Evolutionary conservation across 2,329 filamentous ascomycete genomes (phyloP).

Genomic region (Bipolaris victoriae): DNA sequence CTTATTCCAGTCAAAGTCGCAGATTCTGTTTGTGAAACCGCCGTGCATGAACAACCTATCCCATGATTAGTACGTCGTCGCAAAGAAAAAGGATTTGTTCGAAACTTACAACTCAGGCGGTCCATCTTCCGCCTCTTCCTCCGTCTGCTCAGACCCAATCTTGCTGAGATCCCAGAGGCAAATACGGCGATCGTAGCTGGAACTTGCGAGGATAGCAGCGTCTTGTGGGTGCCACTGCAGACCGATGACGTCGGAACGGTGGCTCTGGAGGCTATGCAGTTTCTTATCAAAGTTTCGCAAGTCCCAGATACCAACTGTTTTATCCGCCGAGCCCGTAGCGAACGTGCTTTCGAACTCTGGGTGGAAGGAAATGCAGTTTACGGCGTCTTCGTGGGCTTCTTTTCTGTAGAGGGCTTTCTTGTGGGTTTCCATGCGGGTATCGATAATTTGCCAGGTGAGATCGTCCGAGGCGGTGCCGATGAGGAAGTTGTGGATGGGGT

Average conservation of each 20-base stretch:
- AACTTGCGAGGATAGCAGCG: conserved; percentile 84
- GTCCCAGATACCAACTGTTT: conserved; percentile 95
- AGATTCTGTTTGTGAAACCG: conserved; percentile 94
- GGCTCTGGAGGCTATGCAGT: conserved; percentile 86
- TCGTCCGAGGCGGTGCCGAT: conserved; percentile 97
- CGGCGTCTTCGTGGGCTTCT: conserved; percentile 84
- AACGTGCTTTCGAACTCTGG: conserved; percentile 87
- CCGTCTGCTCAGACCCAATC: conserved; percentile 91
- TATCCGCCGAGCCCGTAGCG: conserved; percentile 92
- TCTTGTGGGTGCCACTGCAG: conserved; percentile 95
- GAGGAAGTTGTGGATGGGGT: conserved; percentile 78
- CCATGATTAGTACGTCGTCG: conserved; percentile 13
- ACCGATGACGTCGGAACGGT: conserved; percentile 88
- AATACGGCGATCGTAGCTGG: conserved; percentile 89
- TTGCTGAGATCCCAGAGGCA: conserved; percentile 96
- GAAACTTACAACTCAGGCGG: conserved; percentile 84
- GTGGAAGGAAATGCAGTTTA: conserved; percentile 96
- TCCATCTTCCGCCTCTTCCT: conserved; percentile 93
- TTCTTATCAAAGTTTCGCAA: conserved; percentile 88
- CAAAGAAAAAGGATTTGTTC: neutral
- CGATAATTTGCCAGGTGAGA: conserved; percentile 88
- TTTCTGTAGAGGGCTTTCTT: conserved; percentile 72
- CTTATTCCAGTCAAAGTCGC: conserved; percentile 97
- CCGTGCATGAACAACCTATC: conserved; percentile 94
- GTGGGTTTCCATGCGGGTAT: conserved; percentile 73